These are phyloP conservation scores for Pyricularia grisea DNA, from an alignment of 2,329 filamentous ascomycete species.

Conservation along the genomic window DNA sequence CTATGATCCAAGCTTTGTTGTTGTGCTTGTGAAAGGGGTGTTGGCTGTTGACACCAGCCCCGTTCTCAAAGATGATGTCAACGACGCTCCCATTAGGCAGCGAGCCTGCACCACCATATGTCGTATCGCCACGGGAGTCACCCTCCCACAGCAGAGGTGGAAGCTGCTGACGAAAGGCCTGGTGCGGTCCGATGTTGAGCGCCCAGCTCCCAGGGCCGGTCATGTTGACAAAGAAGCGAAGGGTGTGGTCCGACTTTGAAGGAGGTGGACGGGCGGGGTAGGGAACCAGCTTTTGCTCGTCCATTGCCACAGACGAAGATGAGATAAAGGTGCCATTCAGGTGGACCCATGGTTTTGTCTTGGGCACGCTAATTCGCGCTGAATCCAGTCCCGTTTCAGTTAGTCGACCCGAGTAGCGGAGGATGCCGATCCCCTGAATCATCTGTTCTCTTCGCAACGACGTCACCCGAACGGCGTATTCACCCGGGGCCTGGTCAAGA, in stretches of 20 bases:
- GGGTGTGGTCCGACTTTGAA: background rate
- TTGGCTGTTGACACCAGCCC: background rate
- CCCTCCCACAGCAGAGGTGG: background rate
- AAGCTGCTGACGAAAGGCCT: background rate
- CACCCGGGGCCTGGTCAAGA: background rate
- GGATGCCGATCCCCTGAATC: background rate
- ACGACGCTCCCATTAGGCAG: background rate
- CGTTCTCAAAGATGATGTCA: background rate
- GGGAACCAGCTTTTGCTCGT: background rate
- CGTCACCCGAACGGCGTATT: background rate
- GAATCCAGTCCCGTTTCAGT: background rate
- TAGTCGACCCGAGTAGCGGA: background rate
- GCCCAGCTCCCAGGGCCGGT: background rate
- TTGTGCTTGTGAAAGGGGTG: background rate
- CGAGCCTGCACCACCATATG: background rate
- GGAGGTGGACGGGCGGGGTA: background rate
- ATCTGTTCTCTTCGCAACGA: background rate
- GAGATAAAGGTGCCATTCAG: background rate
- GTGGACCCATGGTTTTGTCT: background rate
- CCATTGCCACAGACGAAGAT: background rate
- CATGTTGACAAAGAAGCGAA: background rate
- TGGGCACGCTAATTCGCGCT: background rate
- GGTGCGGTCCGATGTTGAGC: background rate
- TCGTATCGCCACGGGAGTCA: background rate
- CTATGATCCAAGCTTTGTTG: background rate